Conservation (phyloP, 768 basidiomycete species). For the Mycena vulgaris region DNA sequence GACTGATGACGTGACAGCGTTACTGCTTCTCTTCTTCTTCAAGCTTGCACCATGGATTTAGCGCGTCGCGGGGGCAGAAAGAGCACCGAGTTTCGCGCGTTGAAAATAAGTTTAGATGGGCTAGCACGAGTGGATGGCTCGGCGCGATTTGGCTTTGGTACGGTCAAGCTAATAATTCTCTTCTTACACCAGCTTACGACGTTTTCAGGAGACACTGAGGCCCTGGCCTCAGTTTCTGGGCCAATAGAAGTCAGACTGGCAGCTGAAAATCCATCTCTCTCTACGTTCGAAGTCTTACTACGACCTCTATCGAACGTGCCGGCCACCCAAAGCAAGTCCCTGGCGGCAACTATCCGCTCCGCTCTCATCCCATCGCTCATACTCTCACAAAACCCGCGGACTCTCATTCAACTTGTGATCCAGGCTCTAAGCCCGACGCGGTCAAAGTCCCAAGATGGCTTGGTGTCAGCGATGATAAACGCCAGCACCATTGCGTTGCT, state of each 20-base stretch:
- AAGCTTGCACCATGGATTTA: constrained; percentile 23
- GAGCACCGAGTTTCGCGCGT: constrained; percentile 50
- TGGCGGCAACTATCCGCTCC: constrained; percentile 68
- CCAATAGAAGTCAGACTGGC: constrained; percentile 84
- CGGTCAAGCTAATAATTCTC: constrained; percentile 24
- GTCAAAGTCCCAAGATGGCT: constrained; percentile 53
- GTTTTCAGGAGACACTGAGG: constrained; percentile 54
- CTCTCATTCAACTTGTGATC: constrained; percentile 83
- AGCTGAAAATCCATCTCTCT: constrained; percentile 78
- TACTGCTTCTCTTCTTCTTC: background rate
- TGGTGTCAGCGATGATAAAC: constrained; percentile 79
- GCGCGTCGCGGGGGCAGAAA: constrained; percentile 56
- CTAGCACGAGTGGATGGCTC: constrained; percentile 85
- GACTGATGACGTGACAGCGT: no score
- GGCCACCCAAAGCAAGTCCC: constrained; percentile 76
- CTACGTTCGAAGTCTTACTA: constrained; percentile 81
- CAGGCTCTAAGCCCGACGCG: constrained; percentile 65
- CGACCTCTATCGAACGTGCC: constrained; percentile 80
- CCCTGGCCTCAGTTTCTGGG: constrained; percentile 83
- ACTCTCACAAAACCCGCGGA: constrained; percentile 79
- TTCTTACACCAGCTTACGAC: constrained; percentile 15
- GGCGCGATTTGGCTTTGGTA: constrained; percentile 79
- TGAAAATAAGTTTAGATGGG: constrained; percentile 67
- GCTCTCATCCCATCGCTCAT: constrained; percentile 74
- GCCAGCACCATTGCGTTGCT: constrained; percentile 78